Conservation (phyloP, 805 yeast genomes). For the Candida railenensis region DNA sequence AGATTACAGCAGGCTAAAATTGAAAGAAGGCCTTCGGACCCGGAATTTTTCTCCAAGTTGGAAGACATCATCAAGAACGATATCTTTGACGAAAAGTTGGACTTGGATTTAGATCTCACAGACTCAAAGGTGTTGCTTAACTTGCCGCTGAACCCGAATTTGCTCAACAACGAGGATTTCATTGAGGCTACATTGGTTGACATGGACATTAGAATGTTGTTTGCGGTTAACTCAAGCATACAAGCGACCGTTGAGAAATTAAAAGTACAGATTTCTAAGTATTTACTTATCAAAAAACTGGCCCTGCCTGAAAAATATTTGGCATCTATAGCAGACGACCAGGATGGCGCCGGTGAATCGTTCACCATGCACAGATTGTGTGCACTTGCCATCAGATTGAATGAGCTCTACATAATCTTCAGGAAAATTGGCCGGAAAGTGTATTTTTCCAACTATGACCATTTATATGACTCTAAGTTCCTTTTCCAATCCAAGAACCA, state of each 20-base stretch:
- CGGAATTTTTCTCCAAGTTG: slow-evolving; percentile 7
- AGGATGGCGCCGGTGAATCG: slow-evolving; percentile 19
- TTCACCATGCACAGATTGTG: slow-evolving; percentile 48
- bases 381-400: slow-evolving; percentile 43
- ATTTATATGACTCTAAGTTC: slow-evolving; percentile 43
- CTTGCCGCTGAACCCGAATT: slow-evolving; percentile 14
- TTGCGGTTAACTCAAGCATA: slow-evolving; percentile 24
- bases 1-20: slow-evolving; percentile 28
- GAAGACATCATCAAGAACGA: slow-evolving; percentile 18
- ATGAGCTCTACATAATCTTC: slow-evolving; percentile 48
- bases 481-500: slow-evolving; percentile 24
- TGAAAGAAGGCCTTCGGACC: slow-evolving; percentile 17
- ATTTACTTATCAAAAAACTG: slow-evolving; percentile 11
- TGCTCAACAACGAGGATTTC: slow-evolving; percentile 15
- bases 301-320: slow-evolving; percentile 11
- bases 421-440: slow-evolving; percentile 49
- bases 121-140: slow-evolving; percentile 15
- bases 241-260: slow-evolving; percentile 25
- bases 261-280: slow-evolving; percentile 10
- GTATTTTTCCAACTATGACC: slow-evolving; percentile 43
- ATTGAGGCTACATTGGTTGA: slow-evolving; percentile 34
- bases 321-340: neutral
- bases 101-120: slow-evolving; percentile 24
- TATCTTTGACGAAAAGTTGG: slow-evolving; percentile 17
- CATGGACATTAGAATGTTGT: slow-evolving; percentile 35